Conservation (phyloP, 495 filamentous ascomycete species). For the Ramalina peruviana region DNA sequence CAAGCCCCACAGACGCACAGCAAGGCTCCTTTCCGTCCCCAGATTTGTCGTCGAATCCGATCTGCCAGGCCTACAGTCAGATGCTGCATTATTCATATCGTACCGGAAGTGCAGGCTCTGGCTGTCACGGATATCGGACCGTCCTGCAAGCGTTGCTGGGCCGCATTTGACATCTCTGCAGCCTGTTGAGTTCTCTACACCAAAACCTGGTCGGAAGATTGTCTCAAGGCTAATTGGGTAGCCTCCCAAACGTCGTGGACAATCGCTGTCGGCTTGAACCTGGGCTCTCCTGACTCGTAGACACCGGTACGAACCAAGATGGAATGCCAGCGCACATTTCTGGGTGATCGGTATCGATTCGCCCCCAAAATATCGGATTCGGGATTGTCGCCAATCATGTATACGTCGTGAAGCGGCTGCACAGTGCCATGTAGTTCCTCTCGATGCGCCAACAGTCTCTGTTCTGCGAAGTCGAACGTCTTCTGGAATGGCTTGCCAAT, state of each 20-base stretch:
- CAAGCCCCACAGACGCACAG: no score
- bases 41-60: no score
- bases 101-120: no score
- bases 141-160: no score
- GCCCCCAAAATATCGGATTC: slow-evolving; percentile 85
- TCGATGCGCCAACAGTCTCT: slow-evolving; percentile 48
- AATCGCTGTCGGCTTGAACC: slow-evolving; percentile 41
- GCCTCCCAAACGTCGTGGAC: slow-evolving; percentile 55
- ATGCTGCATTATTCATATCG: no score
- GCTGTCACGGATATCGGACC: no score
- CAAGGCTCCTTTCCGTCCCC: no score
- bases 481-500: slow-evolving; percentile 69
- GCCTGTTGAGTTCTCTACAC: no score
- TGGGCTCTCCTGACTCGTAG: slow-evolving; percentile 43
- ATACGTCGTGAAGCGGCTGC: slow-evolving; percentile 46
- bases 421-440: slow-evolving; percentile 22
- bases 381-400: slow-evolving; percentile 98
- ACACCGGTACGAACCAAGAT: slow-evolving; percentile 82
- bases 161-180: no score
- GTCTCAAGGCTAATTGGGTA: slow-evolving; percentile 47
- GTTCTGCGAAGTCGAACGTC: slow-evolving; percentile 79
- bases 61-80: no score
- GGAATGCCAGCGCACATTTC: slow-evolving; percentile 60
- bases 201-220: slow-evolving; percentile 16
- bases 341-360: slow-evolving; percentile 50